phyloP scores from a whole-genome alignment of 2,329 filamentous ascomycete species.

The Fusarium goolgardi region DNA sequence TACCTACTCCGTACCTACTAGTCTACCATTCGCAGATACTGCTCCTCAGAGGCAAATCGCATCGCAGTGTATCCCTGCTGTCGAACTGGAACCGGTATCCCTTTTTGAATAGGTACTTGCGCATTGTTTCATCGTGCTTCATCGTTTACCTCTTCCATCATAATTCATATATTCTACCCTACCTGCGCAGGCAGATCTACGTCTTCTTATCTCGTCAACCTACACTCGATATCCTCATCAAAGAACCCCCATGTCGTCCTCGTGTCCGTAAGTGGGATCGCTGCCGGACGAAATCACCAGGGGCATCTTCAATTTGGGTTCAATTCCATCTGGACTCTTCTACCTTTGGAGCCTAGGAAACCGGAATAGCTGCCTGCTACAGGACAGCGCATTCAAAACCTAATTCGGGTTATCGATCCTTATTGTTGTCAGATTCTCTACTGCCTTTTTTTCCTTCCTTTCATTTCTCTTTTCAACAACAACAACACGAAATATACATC shows the following conservation, averaged over 20 bases:
- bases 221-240: constrained; percentile 10
- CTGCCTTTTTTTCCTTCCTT: background rate
- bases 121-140: constrained; percentile 7
- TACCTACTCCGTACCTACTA: too few species aligned
- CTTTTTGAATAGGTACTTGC: constrained; percentile 15
- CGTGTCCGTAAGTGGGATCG: constrained; percentile 45
- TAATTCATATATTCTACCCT: constrained; percentile 28
- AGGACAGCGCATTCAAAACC: background rate
- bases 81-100: constrained; percentile 14
- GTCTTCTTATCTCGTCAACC: constrained; percentile 11
- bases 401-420: constrained; percentile 17
- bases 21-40: constrained; percentile 13
- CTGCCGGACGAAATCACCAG: constrained; percentile 41
- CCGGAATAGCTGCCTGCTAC: constrained; percentile 22
- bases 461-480: background rate
- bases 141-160: constrained; percentile 8
- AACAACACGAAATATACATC: constrained; percentile 4
- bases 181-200: constrained; percentile 5
- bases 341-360: constrained; percentile 10
- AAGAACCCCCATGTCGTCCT: constrained; percentile 31
- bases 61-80: constrained; percentile 11
- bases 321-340: constrained; percentile 20
- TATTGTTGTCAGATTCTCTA: constrained; percentile 21
- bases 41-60: constrained; percentile 9
- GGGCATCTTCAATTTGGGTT: constrained; percentile 33